Evolutionary conservation across 225 moss, liverwort and hornwort genomes (phyloP).

Genomic region (Climacium dendroides): DNA sequence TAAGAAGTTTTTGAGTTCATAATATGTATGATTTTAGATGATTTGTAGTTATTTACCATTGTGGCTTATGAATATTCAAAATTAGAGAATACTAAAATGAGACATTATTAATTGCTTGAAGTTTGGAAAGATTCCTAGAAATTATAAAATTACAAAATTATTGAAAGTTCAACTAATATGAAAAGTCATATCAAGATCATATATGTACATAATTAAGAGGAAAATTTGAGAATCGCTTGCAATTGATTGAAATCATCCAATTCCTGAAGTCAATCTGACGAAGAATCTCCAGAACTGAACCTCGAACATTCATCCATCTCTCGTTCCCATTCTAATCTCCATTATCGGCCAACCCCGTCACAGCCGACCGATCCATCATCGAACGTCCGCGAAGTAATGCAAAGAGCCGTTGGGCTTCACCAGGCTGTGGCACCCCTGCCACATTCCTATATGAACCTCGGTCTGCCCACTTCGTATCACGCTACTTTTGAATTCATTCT

Average conservation of each 20-base stretch:
- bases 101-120: not conserved
- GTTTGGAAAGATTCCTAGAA: not conserved
- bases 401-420: conserved; percentile 40
- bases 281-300: not conserved
- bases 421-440: not conserved
- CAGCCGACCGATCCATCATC: not conserved
- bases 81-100: no score
- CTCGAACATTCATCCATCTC: not conserved
- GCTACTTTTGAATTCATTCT: not conserved
- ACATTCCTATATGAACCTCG: conserved; percentile 10
- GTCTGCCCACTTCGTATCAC: fast-evolving
- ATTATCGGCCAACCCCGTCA: not conserved
- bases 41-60: not conserved
- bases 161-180: not conserved
- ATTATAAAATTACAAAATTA: not conserved
- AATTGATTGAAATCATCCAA: not conserved
- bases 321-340: not conserved
- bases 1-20: not conserved
- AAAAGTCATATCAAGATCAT: not conserved
- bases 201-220: not conserved
- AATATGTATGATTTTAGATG: not conserved
- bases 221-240: not conserved
- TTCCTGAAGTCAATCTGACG: not conserved
- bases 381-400: not conserved
- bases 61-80: not conserved